phyloP scores from a whole-genome alignment of 2,329 filamentous ascomycete genomes.

The Eutypa lata region DNA sequence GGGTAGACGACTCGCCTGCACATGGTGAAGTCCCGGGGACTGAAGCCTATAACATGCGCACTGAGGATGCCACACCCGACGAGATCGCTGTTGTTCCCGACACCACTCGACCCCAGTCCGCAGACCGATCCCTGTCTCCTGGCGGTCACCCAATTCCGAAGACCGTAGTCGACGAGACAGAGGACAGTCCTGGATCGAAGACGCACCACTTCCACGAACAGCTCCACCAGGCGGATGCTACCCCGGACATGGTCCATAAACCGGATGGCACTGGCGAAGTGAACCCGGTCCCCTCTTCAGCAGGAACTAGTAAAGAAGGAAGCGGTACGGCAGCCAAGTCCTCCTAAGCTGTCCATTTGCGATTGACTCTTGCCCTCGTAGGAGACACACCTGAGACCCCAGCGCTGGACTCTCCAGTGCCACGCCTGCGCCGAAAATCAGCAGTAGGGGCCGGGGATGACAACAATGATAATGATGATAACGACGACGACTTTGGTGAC shows the following conservation, averaged over 20 bases:
- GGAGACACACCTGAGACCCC: conserved; percentile 26
- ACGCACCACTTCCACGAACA: conserved; percentile 42
- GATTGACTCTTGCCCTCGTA: conserved; percentile 34
- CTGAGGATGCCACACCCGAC: conserved; percentile 57
- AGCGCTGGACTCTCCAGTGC: conserved; percentile 23
- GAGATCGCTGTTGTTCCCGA: conserved; percentile 50
- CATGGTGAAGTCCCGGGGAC: conserved; percentile 63
- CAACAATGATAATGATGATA: conserved; percentile 22
- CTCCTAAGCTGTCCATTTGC: conserved; percentile 30
- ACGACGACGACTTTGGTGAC: conserved; percentile 53
- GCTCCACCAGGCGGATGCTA: conserved; percentile 48
- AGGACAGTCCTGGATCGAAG: conserved; percentile 41
- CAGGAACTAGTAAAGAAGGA: conserved; percentile 27
- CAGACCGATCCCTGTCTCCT: conserved; percentile 27
- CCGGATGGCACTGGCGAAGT: conserved; percentile 36
- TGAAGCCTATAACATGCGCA: conserved; percentile 52
- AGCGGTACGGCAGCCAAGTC: conserved; percentile 34
- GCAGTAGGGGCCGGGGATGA: conserved; percentile 21
- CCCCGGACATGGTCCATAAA: conserved; percentile 48
- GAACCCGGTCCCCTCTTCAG: conserved; percentile 21
- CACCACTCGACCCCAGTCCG: conserved; percentile 21
- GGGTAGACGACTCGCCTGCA: conserved; percentile 54
- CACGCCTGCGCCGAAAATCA: conserved; percentile 25
- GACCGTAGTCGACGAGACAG: conserved; percentile 52
- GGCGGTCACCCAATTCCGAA: conserved; percentile 43